Evolutionary conservation across 2,329 filamentous ascomycete species (phyloP).

Genomic region (Thermothelomyces thermophilus): DNA sequence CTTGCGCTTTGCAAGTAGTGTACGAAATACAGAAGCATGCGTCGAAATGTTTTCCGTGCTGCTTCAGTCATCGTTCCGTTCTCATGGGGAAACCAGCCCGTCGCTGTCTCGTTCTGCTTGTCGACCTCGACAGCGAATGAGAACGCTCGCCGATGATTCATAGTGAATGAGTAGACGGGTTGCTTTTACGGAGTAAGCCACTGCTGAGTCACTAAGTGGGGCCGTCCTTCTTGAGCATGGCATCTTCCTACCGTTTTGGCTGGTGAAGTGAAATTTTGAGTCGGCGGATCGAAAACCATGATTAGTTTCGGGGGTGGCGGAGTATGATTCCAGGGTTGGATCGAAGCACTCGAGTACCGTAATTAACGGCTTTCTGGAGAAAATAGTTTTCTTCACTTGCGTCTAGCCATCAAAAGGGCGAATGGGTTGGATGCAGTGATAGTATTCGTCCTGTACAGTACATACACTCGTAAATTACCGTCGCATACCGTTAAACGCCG

Average conservation of each 20-base stretch:
- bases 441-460: too few relatives aligned
- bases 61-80: too few relatives aligned
- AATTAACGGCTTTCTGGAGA: not conserved
- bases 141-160: constrained; percentile 18
- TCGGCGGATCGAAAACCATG: not conserved
- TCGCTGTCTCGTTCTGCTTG: too few relatives aligned
- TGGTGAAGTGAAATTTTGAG: not conserved
- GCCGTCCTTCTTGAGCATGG: not conserved
- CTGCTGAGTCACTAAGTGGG: constrained; percentile 1
- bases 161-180: constrained; percentile 12
- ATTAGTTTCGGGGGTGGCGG: not conserved
- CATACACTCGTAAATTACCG: too few relatives aligned
- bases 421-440: too few relatives aligned
- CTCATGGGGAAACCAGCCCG: too few relatives aligned
- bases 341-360: not conserved
- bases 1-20: not conserved
- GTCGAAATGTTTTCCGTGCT: too few relatives aligned
- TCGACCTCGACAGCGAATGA: constrained; percentile 6
- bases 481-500: too few relatives aligned
- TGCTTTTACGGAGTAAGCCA: constrained; percentile 12
- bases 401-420: too few relatives aligned
- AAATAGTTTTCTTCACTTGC: too few relatives aligned
- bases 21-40: too few relatives aligned
- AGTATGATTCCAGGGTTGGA: too few relatives aligned
- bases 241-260: not conserved